Conservation (phyloP, 2,329 filamentous ascomycete genomes). For the Trichoderma asperellum region DNA sequence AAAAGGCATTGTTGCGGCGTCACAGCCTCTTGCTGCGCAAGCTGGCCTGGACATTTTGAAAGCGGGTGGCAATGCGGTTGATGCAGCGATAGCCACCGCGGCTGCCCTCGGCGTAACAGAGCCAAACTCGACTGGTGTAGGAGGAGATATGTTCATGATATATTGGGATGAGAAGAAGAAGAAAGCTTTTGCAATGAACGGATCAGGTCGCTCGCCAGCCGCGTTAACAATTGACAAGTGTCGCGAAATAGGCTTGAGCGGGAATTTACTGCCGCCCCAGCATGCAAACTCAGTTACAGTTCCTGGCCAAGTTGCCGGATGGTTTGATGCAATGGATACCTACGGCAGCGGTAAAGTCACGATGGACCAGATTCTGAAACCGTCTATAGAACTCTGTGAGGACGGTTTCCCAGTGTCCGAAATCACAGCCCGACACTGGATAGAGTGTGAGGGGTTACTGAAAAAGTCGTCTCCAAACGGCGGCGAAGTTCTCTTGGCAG, state of each 20-base stretch:
- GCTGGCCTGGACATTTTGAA: constrained; percentile 24
- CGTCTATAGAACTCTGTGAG: constrained; percentile 20
- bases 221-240: constrained; percentile 11
- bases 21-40: constrained; percentile 21
- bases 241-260: constrained; percentile 15
- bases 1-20: constrained; percentile 16
- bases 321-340: constrained; percentile 16
- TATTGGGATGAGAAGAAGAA: constrained; percentile 20
- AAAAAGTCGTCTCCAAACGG: constrained; percentile 15
- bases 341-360: constrained; percentile 20
- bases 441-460: constrained; percentile 12
- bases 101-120: constrained; percentile 24
- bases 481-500: background rate
- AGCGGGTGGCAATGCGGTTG: constrained; percentile 22
- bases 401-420: constrained; percentile 20
- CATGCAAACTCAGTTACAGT: constrained; percentile 16
- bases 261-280: constrained; percentile 9
- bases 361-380: constrained; percentile 1
- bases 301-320: constrained; percentile 16
- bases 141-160: constrained; percentile 25
- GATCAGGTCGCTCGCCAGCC: constrained; percentile 10
- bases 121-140: constrained; percentile 17
- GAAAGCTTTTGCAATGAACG: constrained; percentile 15
- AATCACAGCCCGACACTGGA: constrained; percentile 20
- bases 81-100: constrained; percentile 23